phyloP scores from a whole-genome alignment of 2,329 filamentous ascomycete species.

The Botrytis tulipae region DNA sequence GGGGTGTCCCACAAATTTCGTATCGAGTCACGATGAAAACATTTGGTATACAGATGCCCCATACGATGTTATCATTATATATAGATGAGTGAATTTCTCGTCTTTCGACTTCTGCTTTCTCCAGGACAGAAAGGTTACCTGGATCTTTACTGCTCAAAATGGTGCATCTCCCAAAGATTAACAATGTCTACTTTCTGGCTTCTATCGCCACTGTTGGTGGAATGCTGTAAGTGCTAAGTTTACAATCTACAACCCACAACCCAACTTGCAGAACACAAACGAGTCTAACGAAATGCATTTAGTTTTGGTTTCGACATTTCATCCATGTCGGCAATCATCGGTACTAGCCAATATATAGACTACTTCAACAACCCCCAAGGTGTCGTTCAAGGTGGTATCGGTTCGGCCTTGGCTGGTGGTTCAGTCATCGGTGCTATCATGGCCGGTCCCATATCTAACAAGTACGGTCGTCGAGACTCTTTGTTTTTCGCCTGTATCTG shows the following conservation, averaged over 20 bases:
- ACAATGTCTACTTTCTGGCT: constrained; percentile 30
- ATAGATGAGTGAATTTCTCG: neutral
- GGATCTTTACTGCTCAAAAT: constrained; percentile 17
- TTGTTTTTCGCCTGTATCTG: constrained; percentile 38
- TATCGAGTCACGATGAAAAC: neutral
- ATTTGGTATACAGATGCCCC: neutral
- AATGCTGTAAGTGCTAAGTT: constrained; percentile 23
- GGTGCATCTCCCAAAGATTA: constrained; percentile 26
- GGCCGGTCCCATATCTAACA: constrained; percentile 58
- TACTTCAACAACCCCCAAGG: constrained; percentile 45
- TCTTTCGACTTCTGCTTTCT: neutral
- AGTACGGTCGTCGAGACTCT: constrained; percentile 48
- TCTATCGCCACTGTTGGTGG: constrained; percentile 26
- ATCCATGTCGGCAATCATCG: constrained; percentile 56
- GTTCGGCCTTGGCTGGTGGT: constrained; percentile 65
- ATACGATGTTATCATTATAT: neutral
- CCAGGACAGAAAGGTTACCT: neutral
- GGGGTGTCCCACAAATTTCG: neutral
- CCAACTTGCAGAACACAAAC: neutral
- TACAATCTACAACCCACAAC: neutral
- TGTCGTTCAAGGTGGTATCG: constrained; percentile 44
- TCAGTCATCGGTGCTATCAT: constrained; percentile 63
- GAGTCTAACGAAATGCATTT: neutral
- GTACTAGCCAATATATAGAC: constrained; percentile 48
- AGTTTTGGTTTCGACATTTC: constrained; percentile 50